A percentile compares a stretch with the other conserved stretches of the same genome.
phyloP scores from a whole-genome alignment of 2,329 filamentous ascomycete species.

The Graphilbum fragrans region DNA sequence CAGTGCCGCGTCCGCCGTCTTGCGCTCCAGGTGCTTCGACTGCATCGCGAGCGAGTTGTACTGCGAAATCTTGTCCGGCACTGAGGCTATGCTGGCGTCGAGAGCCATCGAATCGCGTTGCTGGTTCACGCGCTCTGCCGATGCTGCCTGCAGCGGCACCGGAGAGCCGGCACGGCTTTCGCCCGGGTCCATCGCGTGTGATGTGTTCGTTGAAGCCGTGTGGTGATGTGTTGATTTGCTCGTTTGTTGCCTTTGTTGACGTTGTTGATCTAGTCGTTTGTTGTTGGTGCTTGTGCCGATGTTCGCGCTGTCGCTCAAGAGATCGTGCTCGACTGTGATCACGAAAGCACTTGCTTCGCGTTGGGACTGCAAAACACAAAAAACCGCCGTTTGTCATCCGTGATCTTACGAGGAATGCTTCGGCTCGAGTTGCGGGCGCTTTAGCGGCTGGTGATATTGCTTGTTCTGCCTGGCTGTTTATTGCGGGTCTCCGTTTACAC shows the following conservation, averaged over 20 bases:
- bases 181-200: constrained; percentile 25
- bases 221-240: neutral
- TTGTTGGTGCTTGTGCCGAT: neutral
- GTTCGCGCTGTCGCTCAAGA: neutral
- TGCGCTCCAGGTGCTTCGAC: constrained; percentile 50
- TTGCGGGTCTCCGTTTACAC: constrained; percentile 4
- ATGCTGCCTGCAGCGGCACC: constrained; percentile 43
- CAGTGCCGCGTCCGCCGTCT: constrained; percentile 51
- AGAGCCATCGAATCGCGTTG: constrained; percentile 17
- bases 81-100: constrained; percentile 24
- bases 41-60: constrained; percentile 56
- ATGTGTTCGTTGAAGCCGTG: neutral
- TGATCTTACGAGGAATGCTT: neutral
- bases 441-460: neutral
- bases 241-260: neutral
- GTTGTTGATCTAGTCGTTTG: neutral
- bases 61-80: constrained; percentile 57
- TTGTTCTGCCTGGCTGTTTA: constrained; percentile 6
- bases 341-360: neutral
- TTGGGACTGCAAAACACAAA: neutral
- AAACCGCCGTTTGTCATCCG: neutral
- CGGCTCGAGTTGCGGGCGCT: neutral
- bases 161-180: constrained; percentile 41
- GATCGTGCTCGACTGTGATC: neutral
- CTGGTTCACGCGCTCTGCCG: constrained; percentile 52